A percentile compares a stretch with the other conserved stretches of the same genome.
phyloP scores from a whole-genome alignment of 345 rosid genomes.

The Eucalyptus polybractea region DNA sequence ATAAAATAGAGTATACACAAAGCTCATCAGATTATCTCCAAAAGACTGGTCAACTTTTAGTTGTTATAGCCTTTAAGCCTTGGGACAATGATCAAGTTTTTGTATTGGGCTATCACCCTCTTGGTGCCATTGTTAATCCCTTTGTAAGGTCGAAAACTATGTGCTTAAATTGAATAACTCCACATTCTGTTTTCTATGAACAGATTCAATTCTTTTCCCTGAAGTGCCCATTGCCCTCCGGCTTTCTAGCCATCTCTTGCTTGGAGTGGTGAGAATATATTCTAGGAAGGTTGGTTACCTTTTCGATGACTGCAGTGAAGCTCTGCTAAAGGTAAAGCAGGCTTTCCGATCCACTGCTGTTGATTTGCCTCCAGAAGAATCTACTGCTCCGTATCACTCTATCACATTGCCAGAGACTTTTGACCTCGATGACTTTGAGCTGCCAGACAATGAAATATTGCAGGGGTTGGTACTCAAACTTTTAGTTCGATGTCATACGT shows the following conservation, averaged over 20 bases:
- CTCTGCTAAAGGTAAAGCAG: constrained; percentile 95
- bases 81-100: not conserved
- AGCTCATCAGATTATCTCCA: not conserved
- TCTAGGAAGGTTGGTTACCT: constrained; percentile 97
- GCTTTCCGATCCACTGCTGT: constrained; percentile 98
- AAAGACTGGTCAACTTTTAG: not conserved
- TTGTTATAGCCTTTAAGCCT: not conserved
- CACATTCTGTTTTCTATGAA: not conserved
- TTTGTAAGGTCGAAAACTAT: not conserved
- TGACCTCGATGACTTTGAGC: constrained; percentile 99
- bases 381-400: constrained; percentile 96
- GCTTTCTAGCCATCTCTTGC: constrained; percentile 95
- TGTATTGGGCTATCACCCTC: not conserved
- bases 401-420: constrained; percentile 99
- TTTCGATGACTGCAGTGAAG: constrained; percentile 99
- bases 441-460: constrained; percentile 86
- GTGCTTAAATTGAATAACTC: not conserved
- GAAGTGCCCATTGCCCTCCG: constrained; percentile 95
- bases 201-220: constrained; percentile 97
- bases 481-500: not conserved
- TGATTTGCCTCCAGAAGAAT: constrained; percentile 97
- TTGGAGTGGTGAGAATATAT: constrained; percentile 98
- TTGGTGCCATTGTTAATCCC: not conserved
- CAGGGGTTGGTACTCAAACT: constrained; percentile 66
- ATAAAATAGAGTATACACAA: not conserved